Evolutionary conservation across 2,329 filamentous ascomycete species (phyloP), one percentile per base, ranked within the genome.

Genomic region (Arthrobotrys musiformis): DNA sequence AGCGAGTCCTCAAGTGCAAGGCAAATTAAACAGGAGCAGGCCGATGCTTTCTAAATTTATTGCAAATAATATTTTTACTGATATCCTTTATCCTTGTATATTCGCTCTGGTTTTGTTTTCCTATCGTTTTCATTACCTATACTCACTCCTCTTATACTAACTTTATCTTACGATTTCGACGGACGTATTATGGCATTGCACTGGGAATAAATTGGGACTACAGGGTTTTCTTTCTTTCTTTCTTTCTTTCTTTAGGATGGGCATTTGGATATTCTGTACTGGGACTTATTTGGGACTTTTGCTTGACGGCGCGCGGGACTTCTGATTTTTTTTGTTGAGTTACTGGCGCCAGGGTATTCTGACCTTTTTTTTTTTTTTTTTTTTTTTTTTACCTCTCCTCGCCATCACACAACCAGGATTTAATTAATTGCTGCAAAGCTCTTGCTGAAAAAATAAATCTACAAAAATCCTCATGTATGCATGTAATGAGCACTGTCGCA

Each of bases 21-120:
- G 24, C 73, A 77, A 22, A 77, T 77, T 46, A 77, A 77, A 24
- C 60, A 67, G 48, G 73, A 77, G 48, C 73, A 77, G 24, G 70
- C 60, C 58, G 73, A 77, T 17, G 35, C 24, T 22, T 52, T 28
- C 24, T 40, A 66, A 24, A 19, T 19, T 11, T 4, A 42, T 17
- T 33, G 7, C n/a, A n/a, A n/a, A n/a, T n/a, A n/a, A n/a, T n/a
- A n/a, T n/a, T n/a, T 19, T 11, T 4, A 42, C 11, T 33, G 7
- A 56, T 44, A 35, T 33, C 37, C 13, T 66, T 50, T 15, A 2
- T 17, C 24, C 22, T 28, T 48, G 42, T 52, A 50, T 66, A 48
- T 52, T 48, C 11, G 26, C 37, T 40, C 2, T 26, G 9, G 22
- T 15, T 15, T 13, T 19, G 24, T 50, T 35, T 24, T 15, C 48